A percentile compares a stretch with the other conserved stretches of the same genome.
phyloP scores from a whole-genome alignment of 192 early-diverging fungal genomes.

The Podila epigama region DNA sequence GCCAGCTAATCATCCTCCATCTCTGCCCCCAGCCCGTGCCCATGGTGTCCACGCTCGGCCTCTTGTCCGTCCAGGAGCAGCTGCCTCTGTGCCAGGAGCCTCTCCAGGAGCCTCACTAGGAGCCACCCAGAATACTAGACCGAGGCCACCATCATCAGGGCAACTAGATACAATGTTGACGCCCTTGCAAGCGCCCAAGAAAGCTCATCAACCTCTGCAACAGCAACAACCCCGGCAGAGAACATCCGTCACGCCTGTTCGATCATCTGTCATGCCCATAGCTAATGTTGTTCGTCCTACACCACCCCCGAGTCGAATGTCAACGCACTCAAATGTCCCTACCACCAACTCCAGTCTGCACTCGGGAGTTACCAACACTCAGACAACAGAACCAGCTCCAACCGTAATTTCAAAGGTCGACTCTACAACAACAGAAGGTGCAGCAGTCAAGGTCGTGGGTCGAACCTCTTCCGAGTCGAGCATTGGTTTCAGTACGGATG shows the following conservation, averaged over 20 bases:
- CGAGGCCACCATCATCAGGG: not conserved
- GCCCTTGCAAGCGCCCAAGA: constrained; percentile 30
- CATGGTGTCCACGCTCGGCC: constrained; percentile 44
- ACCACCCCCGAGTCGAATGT: constrained; percentile 8
- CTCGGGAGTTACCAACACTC: not conserved
- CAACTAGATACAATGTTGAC: not conserved
- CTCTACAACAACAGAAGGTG: not conserved
- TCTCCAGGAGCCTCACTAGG: not conserved
- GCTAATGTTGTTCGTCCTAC: constrained; percentile 11
- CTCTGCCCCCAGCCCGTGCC: constrained; percentile 41
- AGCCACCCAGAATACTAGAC: not conserved
- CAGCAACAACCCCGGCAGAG: constrained; percentile 14
- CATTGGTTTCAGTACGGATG: constrained; percentile 2
- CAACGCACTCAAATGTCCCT: not conserved
- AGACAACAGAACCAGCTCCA: not conserved
- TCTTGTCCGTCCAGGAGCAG: constrained; percentile 12
- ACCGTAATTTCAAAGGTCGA: not conserved
- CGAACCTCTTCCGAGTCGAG: not conserved
- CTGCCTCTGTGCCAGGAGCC: not conserved
- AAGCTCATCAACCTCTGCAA: constrained; percentile 20
- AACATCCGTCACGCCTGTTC: constrained; percentile 8
- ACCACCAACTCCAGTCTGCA: not conserved
- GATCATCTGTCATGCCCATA: constrained; percentile 2
- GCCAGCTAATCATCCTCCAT: constrained; percentile 19
- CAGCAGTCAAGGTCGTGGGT: not conserved